These are phyloP conservation scores for Anisodus acutangulus DNA, from an alignment of 257 asterid species.

Conservation along the genomic window DNA sequence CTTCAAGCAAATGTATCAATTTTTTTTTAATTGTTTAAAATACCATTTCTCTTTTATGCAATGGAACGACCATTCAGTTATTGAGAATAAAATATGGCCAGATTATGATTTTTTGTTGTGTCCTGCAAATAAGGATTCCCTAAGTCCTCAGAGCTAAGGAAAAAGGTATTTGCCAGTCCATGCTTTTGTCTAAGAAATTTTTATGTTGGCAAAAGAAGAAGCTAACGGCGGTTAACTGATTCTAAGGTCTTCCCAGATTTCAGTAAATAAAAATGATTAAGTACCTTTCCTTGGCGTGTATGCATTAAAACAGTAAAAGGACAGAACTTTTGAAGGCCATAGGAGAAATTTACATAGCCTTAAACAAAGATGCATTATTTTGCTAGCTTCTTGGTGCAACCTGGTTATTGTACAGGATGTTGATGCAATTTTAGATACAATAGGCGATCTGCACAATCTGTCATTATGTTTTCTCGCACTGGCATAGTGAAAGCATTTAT, in stretches of 20 bases:
- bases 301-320: not conserved
- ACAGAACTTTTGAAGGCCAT: no score
- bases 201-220: not conserved
- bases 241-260: not conserved
- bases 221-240: not conserved
- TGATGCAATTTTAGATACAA: no score
- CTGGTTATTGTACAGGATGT: no score
- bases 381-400: no score
- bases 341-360: no score
- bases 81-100: not conserved
- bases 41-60: constrained; percentile 19
- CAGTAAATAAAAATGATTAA: not conserved
- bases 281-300: not conserved
- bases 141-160: not conserved
- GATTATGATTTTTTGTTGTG: not conserved
- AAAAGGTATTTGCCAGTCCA: not conserved
- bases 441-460: no score
- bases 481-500: no score
- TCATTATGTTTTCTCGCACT: no score
- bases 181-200: not conserved
- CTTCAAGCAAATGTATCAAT: not conserved
- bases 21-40: not conserved
- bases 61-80: not conserved
- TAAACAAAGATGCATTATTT: no score
- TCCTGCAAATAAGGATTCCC: not conserved